Evolutionary conservation across 768 basidiomycete genomes (phyloP).

Genomic region (Trametes meyenii): DNA sequence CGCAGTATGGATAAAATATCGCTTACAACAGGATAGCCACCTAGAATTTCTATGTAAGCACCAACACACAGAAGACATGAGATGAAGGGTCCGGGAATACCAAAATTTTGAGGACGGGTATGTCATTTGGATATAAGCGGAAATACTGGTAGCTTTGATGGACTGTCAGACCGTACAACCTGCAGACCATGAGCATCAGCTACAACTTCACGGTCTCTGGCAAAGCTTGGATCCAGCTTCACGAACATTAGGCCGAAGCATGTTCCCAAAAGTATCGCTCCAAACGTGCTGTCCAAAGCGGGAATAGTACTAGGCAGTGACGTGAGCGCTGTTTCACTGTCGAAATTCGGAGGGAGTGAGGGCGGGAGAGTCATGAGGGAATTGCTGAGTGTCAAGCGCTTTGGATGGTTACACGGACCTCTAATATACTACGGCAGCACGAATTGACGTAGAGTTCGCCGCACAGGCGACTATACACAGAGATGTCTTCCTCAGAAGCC

Average conservation of each 20-base stretch:
- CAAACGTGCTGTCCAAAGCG: slow-evolving; percentile 3
- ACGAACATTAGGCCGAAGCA: not conserved
- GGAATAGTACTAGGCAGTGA: not conserved
- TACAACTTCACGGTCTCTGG: not conserved
- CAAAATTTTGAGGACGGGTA: not conserved
- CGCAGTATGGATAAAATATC: not conserved
- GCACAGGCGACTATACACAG: no score
- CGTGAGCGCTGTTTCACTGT: not conserved
- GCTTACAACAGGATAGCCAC: not conserved
- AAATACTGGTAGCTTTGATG: slow-evolving; percentile 14
- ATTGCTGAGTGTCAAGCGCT: no score
- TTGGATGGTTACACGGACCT: no score
- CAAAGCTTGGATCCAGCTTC: not conserved
- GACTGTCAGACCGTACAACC: slow-evolving; percentile 5
- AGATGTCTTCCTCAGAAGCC: no score
- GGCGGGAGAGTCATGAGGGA: not conserved
- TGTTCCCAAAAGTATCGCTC: not conserved
- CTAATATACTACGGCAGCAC: no score
- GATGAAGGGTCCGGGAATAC: not conserved
- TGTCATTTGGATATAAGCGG: slow-evolving; percentile 9
- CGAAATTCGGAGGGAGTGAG: not conserved
- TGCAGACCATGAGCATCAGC: not conserved
- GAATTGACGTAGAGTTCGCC: no score
- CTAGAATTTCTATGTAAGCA: not conserved
- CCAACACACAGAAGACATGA: not conserved